phyloP scores from a whole-genome alignment of 1,139 yeast species.

The Magnusiomyces fungicola region DNA sequence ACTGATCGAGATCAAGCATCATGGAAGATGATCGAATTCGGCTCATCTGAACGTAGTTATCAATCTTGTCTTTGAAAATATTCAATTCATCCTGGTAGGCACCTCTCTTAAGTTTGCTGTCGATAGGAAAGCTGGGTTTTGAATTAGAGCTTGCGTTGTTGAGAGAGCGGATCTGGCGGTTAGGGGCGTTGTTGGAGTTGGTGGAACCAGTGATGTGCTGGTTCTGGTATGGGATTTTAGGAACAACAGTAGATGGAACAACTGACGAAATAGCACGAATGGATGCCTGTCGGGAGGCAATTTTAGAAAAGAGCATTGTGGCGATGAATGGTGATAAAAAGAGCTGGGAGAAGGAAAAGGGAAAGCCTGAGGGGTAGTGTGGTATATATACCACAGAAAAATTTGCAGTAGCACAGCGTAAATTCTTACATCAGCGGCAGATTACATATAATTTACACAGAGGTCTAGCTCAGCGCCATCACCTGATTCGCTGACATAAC shows the following conservation, averaged over 20 bases:
- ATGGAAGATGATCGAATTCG: slow-evolving; percentile 12
- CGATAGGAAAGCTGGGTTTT: background rate
- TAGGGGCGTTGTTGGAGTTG: background rate
- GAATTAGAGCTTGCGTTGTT: background rate
- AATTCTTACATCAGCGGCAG: no score
- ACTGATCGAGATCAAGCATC: slow-evolving; percentile 21
- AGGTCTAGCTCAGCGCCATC: no score
- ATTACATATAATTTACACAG: no score
- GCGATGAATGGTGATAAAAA: no score
- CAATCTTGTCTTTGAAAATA: slow-evolving; percentile 13
- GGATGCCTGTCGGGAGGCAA: slow-evolving; percentile 16
- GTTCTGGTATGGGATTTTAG: slow-evolving; percentile 9
- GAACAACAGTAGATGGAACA: slow-evolving; percentile 11
- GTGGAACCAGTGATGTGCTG: background rate
- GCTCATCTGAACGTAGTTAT: slow-evolving; percentile 10
- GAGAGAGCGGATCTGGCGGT: slow-evolving; percentile 12
- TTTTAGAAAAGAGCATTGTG: slow-evolving; percentile 14
- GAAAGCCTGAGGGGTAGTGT: no score
- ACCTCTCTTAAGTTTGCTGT: slow-evolving; percentile 6
- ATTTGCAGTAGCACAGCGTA: no score
- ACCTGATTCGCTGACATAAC: background rate
- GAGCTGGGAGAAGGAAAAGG: no score
- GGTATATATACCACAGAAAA: no score
- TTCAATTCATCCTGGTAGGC: slow-evolving; percentile 10
- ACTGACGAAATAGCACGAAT: slow-evolving; percentile 15